These are phyloP conservation scores for Claviceps arundinis DNA, from an alignment of 2,329 filamentous ascomycete species.

Conservation along the genomic window DNA sequence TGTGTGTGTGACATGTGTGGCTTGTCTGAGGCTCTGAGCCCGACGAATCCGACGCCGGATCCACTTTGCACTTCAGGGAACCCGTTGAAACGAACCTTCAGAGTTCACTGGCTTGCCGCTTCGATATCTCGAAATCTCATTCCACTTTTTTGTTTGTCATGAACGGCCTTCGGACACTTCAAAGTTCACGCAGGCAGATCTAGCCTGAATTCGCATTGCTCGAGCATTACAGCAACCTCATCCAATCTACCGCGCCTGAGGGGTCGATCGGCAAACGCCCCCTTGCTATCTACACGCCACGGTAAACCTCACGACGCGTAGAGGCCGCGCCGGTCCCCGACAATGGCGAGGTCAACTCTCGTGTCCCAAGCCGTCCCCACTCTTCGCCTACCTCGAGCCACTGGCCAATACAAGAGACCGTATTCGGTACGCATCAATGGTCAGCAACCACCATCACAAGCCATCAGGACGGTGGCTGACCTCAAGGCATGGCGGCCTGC, in stretches of 20 bases:
- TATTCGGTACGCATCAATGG: slow-evolving; percentile 22
- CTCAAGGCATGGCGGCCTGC: slow-evolving; percentile 40
- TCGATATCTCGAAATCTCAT: not conserved
- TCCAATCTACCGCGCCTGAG: not conserved
- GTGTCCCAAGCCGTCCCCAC: not conserved
- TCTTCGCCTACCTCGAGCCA: not conserved
- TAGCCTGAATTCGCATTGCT: not conserved
- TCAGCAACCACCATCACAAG: slow-evolving; percentile 12
- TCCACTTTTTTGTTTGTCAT: not conserved
- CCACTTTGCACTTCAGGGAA: slow-evolving; percentile 2
- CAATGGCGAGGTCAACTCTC: slow-evolving; percentile 1
- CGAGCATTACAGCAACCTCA: not conserved
- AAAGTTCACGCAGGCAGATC: not conserved
- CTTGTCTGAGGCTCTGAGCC: not conserved
- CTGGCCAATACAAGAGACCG: slow-evolving; percentile 8
- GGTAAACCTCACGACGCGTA: not conserved
- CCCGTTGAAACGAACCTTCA: not conserved
- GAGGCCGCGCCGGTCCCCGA: not conserved
- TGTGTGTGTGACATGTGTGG: not conserved
- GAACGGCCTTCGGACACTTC: not conserved
- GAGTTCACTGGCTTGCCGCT: not conserved
- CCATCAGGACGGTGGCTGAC: slow-evolving; percentile 36
- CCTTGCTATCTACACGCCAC: not conserved
- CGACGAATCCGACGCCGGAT: not conserved
- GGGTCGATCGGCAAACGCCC: not conserved